Conservation (phyloP, 2,329 filamentous ascomycete species). For the Epicoccum sorghinum region DNA sequence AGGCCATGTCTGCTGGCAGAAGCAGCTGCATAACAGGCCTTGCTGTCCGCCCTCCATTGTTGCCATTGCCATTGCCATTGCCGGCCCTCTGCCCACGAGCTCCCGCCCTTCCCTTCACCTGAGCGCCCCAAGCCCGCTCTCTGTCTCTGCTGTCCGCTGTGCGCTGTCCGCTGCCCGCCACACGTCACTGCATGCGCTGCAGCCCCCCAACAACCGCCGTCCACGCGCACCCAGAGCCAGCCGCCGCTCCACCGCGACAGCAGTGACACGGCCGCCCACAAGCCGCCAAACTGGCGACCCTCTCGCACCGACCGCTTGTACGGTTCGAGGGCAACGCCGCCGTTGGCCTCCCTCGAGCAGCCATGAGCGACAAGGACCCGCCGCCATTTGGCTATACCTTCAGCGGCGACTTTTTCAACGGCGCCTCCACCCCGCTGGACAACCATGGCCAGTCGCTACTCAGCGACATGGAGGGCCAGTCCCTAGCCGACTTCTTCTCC, state of each 20-base stretch:
- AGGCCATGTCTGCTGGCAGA: conserved; percentile 18
- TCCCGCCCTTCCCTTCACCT: conserved; percentile 1
- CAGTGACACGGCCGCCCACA: neutral
- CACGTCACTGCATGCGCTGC: conserved; percentile 25
- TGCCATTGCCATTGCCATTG: neutral
- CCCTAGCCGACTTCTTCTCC: conserved; percentile 42
- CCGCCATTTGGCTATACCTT: conserved; percentile 47
- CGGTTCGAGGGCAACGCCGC: conserved; percentile 33
- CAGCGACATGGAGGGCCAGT: conserved; percentile 39
- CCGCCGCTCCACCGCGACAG: neutral
- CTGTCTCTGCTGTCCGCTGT: too few species aligned
- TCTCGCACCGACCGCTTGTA: conserved; percentile 30
- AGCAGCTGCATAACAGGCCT: conserved; percentile 21
- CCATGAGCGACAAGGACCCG: conserved; percentile 44
- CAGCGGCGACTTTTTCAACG: conserved; percentile 30
- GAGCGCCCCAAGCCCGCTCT: neutral
- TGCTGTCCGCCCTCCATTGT: conserved; percentile 1
- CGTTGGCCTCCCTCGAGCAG: conserved; percentile 31
- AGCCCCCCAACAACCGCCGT: conserved; percentile 11
- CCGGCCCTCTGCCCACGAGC: neutral
- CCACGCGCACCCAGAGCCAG: neutral
- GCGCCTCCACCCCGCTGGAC: conserved; percentile 20
- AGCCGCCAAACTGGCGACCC: conserved; percentile 38
- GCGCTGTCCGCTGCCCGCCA: neutral
- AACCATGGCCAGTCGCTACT: conserved; percentile 37